Conservation (phyloP, 2,329 filamentous ascomycete species). For the Fusarium sp. region DNA sequence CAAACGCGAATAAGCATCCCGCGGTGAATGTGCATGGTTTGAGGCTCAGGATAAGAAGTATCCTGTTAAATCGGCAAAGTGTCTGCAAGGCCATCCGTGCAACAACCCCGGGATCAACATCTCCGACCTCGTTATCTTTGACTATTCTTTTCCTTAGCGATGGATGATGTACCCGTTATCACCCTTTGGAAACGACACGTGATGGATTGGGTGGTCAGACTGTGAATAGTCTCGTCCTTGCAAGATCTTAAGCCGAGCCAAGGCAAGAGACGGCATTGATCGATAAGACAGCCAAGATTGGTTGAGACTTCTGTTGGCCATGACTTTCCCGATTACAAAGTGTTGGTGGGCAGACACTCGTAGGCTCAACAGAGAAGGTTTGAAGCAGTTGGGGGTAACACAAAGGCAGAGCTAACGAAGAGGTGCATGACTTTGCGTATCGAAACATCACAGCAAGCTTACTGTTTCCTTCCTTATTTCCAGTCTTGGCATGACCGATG, state of each 20-base stretch:
- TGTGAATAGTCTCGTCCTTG: neutral
- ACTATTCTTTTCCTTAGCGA: neutral
- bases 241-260: constrained; percentile 19
- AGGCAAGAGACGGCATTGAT: constrained; percentile 15
- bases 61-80: neutral
- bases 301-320: neutral
- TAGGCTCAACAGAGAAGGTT: constrained; percentile 15
- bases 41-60: neutral
- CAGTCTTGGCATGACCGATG: constrained; percentile 3
- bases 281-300: constrained; percentile 9
- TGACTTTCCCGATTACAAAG: neutral
- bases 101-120: neutral
- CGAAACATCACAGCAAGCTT: constrained; percentile 6
- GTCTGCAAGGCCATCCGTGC: constrained; percentile 9
- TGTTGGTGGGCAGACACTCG: neutral
- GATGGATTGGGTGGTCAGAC: constrained; percentile 22
- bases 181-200: neutral
- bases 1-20: neutral
- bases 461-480: neutral
- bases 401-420: constrained; percentile 15
- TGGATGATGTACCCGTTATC: neutral
- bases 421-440: constrained; percentile 10
- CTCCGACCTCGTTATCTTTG: constrained; percentile 3
- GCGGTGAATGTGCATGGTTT: neutral
- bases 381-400: constrained; percentile 32